Evolutionary conservation across 2,329 filamentous ascomycete species (phyloP).

Genomic region (Clonostachys rosea): DNA sequence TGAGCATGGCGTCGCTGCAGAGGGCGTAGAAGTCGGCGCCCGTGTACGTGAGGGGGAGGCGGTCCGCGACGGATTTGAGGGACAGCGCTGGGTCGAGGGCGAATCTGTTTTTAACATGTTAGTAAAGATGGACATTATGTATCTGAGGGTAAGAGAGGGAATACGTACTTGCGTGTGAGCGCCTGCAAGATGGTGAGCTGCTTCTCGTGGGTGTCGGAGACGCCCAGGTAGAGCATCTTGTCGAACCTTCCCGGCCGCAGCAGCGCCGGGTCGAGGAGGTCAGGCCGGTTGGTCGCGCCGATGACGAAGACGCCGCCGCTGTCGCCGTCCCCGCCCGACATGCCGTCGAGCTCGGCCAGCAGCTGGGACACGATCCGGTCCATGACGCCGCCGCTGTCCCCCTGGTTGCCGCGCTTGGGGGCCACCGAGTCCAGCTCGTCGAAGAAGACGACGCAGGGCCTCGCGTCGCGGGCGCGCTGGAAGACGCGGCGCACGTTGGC

Average conservation of each 20-base stretch:
- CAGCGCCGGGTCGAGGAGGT: constrained; percentile 85
- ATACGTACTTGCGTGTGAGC: constrained; percentile 78
- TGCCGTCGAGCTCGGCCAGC: constrained; percentile 91
- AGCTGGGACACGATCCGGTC: constrained; percentile 95
- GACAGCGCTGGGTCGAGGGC: constrained; percentile 76
- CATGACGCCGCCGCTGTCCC: constrained; percentile 96
- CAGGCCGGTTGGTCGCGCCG: constrained; percentile 90
- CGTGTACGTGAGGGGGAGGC: constrained; percentile 91
- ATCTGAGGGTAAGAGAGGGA: constrained; percentile 1
- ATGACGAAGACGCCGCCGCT: constrained; percentile 90
- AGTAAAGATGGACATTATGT: neutral
- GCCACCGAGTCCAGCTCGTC: constrained; percentile 92
- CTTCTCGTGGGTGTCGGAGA: constrained; percentile 95
- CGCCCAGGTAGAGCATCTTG: constrained; percentile 96
- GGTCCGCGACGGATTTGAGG: constrained; percentile 66
- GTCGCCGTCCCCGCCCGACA: constrained; percentile 79
- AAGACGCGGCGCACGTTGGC: constrained; percentile 88
- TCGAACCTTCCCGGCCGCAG: constrained; percentile 90
- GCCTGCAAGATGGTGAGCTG: constrained; percentile 93
- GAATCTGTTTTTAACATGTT: constrained; percentile 56
- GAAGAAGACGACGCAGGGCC: constrained; percentile 90
- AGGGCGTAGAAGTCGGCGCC: constrained; percentile 96
- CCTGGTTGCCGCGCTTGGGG: constrained; percentile 94
- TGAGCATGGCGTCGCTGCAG: constrained; percentile 97
- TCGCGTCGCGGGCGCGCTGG: constrained; percentile 77